Evolutionary conservation across 2,329 filamentous ascomycete genomes (phyloP).

Genomic region (Clarireedia sp.): DNA sequence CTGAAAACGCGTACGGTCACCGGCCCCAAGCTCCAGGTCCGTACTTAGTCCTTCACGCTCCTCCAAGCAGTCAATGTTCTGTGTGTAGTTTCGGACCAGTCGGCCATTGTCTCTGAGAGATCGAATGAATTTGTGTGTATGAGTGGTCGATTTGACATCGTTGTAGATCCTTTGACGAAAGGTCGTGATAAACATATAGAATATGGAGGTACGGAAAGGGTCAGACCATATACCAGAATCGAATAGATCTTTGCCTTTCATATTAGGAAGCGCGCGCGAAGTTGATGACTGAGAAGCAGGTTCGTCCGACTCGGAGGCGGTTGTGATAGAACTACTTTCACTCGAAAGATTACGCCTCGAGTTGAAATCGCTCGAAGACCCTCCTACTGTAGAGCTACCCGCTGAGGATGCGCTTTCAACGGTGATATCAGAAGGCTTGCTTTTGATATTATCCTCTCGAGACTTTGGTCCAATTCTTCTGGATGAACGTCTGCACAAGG

Average conservation of each 20-base stretch:
- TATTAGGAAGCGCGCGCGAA: conserved; percentile 41
- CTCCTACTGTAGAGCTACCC: neutral
- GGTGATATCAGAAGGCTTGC: neutral
- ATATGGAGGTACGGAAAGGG: conserved; percentile 58
- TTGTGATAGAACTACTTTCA: conserved; percentile 6
- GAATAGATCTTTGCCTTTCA: conserved; percentile 66
- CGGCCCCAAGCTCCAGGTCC: conserved; percentile 52
- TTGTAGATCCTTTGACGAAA: conserved; percentile 53
- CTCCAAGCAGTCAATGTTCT: conserved; percentile 69
- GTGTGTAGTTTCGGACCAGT: conserved; percentile 64
- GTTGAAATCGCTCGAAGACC: neutral
- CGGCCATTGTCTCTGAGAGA: conserved; percentile 59
- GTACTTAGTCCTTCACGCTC: conserved; percentile 61
- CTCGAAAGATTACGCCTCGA: neutral
- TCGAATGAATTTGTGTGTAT: conserved; percentile 61
- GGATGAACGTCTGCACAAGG: neutral
- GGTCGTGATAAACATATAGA: conserved; percentile 64
- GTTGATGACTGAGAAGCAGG: conserved; percentile 14
- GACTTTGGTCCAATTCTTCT: neutral
- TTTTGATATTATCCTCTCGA: neutral
- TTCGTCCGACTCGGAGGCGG: conserved; percentile 6
- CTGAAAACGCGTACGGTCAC: conserved; percentile 52
- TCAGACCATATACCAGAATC: conserved; percentile 64
- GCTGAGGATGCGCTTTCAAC: neutral
- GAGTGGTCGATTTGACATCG: conserved; percentile 51